Base-by-base conservation (phyloP, 345 rosid species). In the Citrus cavaleriei region DNA sequence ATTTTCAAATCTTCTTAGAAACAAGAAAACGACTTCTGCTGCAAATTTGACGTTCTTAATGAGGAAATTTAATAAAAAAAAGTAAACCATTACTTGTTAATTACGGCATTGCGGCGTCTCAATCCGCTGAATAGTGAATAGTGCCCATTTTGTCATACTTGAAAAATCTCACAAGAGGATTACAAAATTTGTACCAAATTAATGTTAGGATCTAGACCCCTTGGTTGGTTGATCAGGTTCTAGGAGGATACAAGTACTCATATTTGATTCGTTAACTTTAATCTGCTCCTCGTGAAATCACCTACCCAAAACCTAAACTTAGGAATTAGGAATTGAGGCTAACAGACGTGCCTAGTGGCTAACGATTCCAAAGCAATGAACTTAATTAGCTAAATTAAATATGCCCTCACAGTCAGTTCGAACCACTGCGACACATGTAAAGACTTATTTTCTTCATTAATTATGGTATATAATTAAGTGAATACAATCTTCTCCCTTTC, bases 401-500 rank as follows among this genome's bases (percentile, higher is more conserved):
- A 21, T 54, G 21, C 6, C 35, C 1, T 34, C 35, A 34, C 0
- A 34, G 6, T 34, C 6, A 0, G 6, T 34, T 34, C 1, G 5
- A 32, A 32, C 0, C 34, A 30, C 35, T 1, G 6, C 6, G 6
- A 34, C 1, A 0, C 0, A 34, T 5, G 6, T 34, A 5, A 0
- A 5, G 0, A 5, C 6, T 34, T 34, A 34, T 34, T 5, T 34
- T 34, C 35, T 34, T 32, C 0, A 32, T 4, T 32, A 32, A 32
- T 32, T 32, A 32, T 32, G 5, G 0, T 32, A 32, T 32, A 32
- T 32, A 32, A 32, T 32, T 32, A 32, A 32, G 5, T 32, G 0
- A 32, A 32, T 32, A 0, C 5, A 4, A 0, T 34, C 0, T 34
- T 34, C 1, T 34, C 0, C 0, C 35, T 34, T 34, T 34, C 1